Evolutionary conservation across 2,329 filamentous ascomycete species (phyloP), one percentile per base, ranked within the genome.

Genomic region (Venturia pyrina): DNA sequence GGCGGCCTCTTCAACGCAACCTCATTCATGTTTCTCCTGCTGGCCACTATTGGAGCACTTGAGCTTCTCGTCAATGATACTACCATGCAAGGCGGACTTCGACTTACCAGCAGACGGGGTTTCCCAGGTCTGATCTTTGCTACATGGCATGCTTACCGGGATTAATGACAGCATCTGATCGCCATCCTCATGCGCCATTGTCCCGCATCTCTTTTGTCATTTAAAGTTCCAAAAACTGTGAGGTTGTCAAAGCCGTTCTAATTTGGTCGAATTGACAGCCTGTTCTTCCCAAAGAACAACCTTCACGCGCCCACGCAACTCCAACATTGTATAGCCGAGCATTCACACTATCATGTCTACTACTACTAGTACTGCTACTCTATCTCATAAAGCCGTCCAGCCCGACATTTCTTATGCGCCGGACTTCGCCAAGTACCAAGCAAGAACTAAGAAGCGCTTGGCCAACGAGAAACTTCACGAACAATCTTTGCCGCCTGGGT

Each of bases 371-470:
- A 28, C 24, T 10, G 19, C 50, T 56, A 34, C 24, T 34, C 24
- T 56, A 17, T 5, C 17, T 10, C 28, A 4, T 17, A 7, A 24
- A 32, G 50, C 62, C n/a, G 79, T 28, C 2, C 83, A 86, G 69
- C 85, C 85, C 0, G 84, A 87, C 68, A 87, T 87, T 66, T 74
- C 74, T 1, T 87, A 87, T 71, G 75, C 79, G 1, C 85, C 85
- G 0, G 77, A 86, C 67, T 76, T 77, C 56, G 76, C 80, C 41
- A 85, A 82, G 69, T 87, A 83, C 69, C 75, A 81, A 37, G 79
- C 79, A 1, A 79, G 85, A 5, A 76, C 76, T n/a, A 73, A 80
- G 62, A 75, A 76, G 3, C 77, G 82, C 2, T 73, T 78, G 3
- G 74, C 78, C 53, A 77, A 73, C 0, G 81, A 80, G 11, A 70